A percentile compares a stretch with the other conserved stretches of the same genome.
Conservation (phyloP, 345 rosid species). For the Murraya paniculata region DNA sequence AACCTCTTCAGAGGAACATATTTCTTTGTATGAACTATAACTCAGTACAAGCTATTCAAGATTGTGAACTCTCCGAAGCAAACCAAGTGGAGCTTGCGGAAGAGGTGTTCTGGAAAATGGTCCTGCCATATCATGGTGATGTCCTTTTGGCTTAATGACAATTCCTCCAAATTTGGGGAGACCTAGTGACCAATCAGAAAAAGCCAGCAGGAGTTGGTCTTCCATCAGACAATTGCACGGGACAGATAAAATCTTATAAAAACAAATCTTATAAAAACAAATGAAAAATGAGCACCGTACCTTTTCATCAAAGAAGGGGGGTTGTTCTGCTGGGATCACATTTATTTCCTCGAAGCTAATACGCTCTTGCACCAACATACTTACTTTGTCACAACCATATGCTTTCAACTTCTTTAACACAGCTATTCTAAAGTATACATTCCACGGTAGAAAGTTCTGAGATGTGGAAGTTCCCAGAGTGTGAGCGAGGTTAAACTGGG, state of each 20-base stretch:
- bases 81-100: neutral
- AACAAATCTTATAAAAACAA: too few relatives aligned
- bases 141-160: constrained; percentile 6
- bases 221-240: neutral
- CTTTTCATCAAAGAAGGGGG: neutral
- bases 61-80: constrained; percentile 1
- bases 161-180: constrained; percentile 13
- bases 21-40: neutral
- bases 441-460: neutral
- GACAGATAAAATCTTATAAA: too few relatives aligned
- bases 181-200: constrained; percentile 4
- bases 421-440: constrained; percentile 16
- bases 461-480: neutral
- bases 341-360: neutral
- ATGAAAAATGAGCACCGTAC: neutral
- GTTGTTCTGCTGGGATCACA: neutral
- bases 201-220: neutral
- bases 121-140: neutral
- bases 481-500: neutral
- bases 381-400: neutral
- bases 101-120: neutral
- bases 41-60: constrained; percentile 9
- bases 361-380: too few relatives aligned
- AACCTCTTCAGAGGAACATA: neutral
- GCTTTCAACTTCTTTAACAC: neutral